phyloP scores from a whole-genome alignment of 139 green algal species.

The Chlamydomonas sphaeroides region DNA sequence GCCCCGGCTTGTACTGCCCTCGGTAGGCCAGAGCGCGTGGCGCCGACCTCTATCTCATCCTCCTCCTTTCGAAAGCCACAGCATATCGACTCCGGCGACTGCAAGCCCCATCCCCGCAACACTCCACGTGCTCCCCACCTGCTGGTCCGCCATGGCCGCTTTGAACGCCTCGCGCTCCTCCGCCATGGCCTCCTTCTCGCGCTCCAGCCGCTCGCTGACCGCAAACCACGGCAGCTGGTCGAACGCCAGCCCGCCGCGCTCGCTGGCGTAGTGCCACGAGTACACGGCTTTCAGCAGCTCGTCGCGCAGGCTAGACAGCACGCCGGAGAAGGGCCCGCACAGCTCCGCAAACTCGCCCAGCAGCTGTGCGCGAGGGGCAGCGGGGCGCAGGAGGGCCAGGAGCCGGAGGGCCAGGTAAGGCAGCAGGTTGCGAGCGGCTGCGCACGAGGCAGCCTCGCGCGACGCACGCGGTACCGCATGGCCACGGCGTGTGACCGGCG shows the following conservation, averaged over 20 bases:
- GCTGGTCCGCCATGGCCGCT: conserved; percentile 42
- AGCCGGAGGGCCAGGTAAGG: too few species aligned
- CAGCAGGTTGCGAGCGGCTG: too few species aligned
- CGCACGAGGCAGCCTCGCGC: too few species aligned
- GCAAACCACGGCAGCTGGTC: conserved; percentile 66
- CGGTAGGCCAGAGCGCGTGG: too few species aligned
- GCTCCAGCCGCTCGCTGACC: conserved; percentile 58
- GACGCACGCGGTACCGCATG: too few species aligned
- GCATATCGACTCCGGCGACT: too few species aligned
- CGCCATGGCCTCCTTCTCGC: conserved; percentile 58
- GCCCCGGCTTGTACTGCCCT: too few species aligned
- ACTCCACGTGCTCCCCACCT: too few species aligned
- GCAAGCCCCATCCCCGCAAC: too few species aligned
- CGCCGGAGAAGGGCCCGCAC: conserved; percentile 60
- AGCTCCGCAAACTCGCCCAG: conserved; percentile 63
- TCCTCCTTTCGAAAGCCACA: too few species aligned
- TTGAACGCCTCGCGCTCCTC: conserved; percentile 52
- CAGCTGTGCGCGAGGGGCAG: conserved; percentile 42
- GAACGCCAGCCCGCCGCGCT: conserved; percentile 53
- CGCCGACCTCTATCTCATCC: too few species aligned
- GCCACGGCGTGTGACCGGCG: too few species aligned
- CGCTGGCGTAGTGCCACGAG: conserved; percentile 44
- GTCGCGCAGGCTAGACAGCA: conserved; percentile 51
- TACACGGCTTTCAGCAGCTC: conserved; percentile 52
- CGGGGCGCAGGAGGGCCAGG: neutral